phyloP scores from a whole-genome alignment of 768 basidiomycete species.

The Collybia mongolica region DNA sequence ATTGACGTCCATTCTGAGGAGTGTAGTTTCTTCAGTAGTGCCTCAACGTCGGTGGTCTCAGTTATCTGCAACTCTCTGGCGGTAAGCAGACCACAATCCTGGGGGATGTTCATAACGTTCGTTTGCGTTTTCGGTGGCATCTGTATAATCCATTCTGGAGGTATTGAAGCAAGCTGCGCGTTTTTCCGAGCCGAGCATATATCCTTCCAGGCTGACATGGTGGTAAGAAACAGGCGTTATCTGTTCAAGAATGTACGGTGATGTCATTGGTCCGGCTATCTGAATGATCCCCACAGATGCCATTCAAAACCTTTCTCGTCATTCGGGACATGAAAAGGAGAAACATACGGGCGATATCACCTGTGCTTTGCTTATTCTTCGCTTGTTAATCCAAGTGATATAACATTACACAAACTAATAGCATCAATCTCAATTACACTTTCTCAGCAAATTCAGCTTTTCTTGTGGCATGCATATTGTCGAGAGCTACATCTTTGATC shows the following conservation, averaged over 20 bases:
- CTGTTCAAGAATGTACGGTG: neutral
- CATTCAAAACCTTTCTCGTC: too few relatives aligned
- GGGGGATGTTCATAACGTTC: constrained; percentile 51
- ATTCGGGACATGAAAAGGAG: too few relatives aligned
- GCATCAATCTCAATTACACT: too few relatives aligned
- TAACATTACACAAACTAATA: too few relatives aligned
- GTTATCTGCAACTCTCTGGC: constrained; percentile 61
- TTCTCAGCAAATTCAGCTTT: too few relatives aligned
- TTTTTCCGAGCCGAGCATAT: constrained; percentile 34
- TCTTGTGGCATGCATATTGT: too few relatives aligned
- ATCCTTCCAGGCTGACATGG: constrained; percentile 20
- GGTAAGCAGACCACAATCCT: constrained; percentile 49
- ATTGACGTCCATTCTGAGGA: constrained; percentile 50
- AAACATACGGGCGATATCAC: too few relatives aligned
- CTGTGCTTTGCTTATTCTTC: too few relatives aligned
- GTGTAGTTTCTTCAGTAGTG: constrained; percentile 45
- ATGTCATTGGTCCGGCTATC: too few relatives aligned
- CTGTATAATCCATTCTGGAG: constrained; percentile 50
- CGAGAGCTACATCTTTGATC: too few relatives aligned
- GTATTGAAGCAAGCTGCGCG: constrained; percentile 52
- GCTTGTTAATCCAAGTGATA: too few relatives aligned
- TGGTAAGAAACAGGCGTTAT: neutral
- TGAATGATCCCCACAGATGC: too few relatives aligned
- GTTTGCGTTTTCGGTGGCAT: constrained; percentile 34
- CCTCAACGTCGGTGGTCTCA: constrained; percentile 37